Evolutionary conservation across 148 eudicot species (phyloP).

Genomic region (Rhododendron griersonianum): DNA sequence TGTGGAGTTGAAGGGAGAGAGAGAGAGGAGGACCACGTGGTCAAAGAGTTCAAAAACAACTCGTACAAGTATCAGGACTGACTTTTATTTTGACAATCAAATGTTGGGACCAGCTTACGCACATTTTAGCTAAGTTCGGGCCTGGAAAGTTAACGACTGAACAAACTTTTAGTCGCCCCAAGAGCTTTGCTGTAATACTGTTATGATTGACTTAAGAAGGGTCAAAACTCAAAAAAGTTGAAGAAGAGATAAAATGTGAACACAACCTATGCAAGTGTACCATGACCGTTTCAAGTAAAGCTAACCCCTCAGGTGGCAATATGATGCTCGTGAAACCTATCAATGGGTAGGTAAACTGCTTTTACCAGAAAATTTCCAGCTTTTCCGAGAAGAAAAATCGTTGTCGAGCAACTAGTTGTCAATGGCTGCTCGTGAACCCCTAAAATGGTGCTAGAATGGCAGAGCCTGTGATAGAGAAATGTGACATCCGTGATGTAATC

Average conservation of each 20-base stretch:
- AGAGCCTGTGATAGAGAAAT: background rate
- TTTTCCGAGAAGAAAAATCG: background rate
- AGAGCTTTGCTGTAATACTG: background rate
- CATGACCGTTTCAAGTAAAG: background rate
- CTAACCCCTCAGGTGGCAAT: background rate
- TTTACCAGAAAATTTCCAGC: background rate
- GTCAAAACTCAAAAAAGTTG: background rate
- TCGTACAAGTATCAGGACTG: too few species aligned
- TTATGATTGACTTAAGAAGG: background rate
- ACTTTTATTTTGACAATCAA: too few species aligned
- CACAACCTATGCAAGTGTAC: background rate
- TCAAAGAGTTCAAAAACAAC: background rate
- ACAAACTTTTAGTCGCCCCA: too few species aligned
- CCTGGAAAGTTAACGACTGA: too few species aligned
- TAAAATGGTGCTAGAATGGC: background rate
- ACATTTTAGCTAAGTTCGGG: too few species aligned
- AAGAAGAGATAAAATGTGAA: background rate
- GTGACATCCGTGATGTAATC: background rate
- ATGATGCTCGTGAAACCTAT: background rate
- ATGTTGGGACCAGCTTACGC: too few species aligned
- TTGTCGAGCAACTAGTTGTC: background rate
- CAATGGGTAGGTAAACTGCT: background rate
- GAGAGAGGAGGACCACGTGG: background rate
- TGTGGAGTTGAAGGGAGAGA: too few species aligned
- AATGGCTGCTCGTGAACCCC: background rate